phyloP scores from a whole-genome alignment of 1,284 basidiomycete species.

The Fomitopsis palustris region DNA sequence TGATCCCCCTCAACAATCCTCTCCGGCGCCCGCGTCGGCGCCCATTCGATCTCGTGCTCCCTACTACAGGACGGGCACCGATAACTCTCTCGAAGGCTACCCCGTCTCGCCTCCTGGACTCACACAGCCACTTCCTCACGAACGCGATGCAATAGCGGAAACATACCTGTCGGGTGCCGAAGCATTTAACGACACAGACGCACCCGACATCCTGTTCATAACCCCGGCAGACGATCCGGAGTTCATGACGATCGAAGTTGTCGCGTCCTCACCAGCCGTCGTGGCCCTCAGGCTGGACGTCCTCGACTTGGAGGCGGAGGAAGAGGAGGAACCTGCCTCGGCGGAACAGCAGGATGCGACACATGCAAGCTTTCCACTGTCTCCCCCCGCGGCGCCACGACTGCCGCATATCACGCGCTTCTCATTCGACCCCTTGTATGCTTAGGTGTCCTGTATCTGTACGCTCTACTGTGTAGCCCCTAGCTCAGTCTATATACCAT shows the following conservation, averaged over 20 bases:
- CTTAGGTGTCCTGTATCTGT: background rate
- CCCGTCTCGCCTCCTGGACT: background rate
- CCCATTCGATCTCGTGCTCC: background rate
- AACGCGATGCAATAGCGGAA: background rate
- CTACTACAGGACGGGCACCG: background rate
- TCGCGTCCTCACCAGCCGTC: background rate
- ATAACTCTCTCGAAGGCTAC: background rate
- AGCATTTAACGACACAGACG: background rate
- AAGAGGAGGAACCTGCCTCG: background rate
- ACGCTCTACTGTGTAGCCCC: background rate
- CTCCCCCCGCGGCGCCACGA: conserved; percentile 3
- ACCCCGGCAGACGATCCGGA: background rate
- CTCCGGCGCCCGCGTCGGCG: background rate
- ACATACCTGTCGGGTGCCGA: background rate
- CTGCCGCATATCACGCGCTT: conserved; percentile 3
- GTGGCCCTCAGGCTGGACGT: no score
- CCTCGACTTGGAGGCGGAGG: background rate
- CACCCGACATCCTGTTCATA: background rate
- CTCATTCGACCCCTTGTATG: conserved; percentile 4
- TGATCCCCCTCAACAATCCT: background rate
- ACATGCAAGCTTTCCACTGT: background rate
- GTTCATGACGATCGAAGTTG: background rate
- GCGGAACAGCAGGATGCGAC: background rate
- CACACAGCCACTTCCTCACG: background rate
- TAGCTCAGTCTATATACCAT: background rate